Evolutionary conservation across 352 stramenopile species (phyloP), one percentile per base, ranked within the genome.

Genomic region (Aphanomyces stellatus): DNA sequence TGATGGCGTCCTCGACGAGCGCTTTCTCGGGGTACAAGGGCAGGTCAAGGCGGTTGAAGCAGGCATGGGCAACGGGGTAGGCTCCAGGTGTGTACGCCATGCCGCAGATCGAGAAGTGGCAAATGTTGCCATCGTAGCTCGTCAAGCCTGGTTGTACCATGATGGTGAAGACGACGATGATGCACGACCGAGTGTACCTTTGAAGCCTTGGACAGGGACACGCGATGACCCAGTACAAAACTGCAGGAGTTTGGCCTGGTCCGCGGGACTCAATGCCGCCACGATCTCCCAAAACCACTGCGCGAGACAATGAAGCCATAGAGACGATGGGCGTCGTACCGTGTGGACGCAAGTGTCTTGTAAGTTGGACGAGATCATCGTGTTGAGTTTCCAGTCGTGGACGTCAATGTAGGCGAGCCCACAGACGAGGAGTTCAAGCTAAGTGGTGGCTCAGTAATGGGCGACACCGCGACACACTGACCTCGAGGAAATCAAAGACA

Each of bases 401-500:
- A 97, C 64, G 69, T 97, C 87, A 51, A 97, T 93, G 65, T 88
- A 76, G 4, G 79, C 81, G n/a, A 96, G 60, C 0, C 83, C 83
- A 48, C 82, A 88, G 19, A 91, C 71, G 35, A 91, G 80, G 51
- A 91, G 78, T 73, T 91, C 82, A 27, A 99, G 77, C 75, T 64
- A 64, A 0, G 25, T n/a, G 13, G 37, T 46, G n/a, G n/a, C 37
- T 46, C 13, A 46, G n/a, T 19, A n/a, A n/a, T 46, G 37, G n/a
- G 37, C 13, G 37, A 51, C 5, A 51, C n/a, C 22, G 19, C 6
- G 25, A 22, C 7, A 11, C 17, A 63, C 88, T 64, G 11, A 99
- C 77, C 76, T 99, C 96, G 73, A 98, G 95, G 73, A 98, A 98
- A 77, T 99, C 96, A 76, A 99, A 99, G 1, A 98, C 87, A 43